Base-by-base conservation (phyloP, 352 stramenopile genomes). In the Globisporangium yorkense region DNA sequence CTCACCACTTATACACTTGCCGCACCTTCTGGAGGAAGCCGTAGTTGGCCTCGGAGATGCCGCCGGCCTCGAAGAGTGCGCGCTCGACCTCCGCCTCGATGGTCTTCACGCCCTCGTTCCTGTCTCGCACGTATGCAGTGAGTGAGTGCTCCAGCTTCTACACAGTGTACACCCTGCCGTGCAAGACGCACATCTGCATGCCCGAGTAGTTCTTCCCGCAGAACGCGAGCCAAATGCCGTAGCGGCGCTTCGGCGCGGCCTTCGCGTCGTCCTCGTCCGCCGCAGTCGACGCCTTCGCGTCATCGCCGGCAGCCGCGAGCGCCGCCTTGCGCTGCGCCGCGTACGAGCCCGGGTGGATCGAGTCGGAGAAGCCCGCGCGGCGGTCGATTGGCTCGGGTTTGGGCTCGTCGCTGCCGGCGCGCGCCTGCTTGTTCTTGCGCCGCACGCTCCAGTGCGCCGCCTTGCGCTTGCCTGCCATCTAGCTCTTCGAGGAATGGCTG, bases 41-140 rank as follows among this genome's bases (percentile, higher is more conserved):
- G 61, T 93, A 96, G 70, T 97, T 97, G 57, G 61, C 75, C 61
- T 92, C 77, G n/a, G 80, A 70, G 56, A 97, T 97, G 37, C 66
- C 81, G 18, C 89, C 89, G 20, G 84, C 89, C 55, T 94, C 74
- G 56, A 92, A 96, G 53, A 97, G 63, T 54, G 89, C 90, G 21
- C 77, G 75, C 67, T 96, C 88, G 33, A 97, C 68, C 68, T 97
- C 90, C 18, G 86, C 81, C 55, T 97, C 90, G 57, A 97, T 91
- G 21, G 90, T 97, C 59, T 85, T 73, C 24, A 96, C 85, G 56
- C 83, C 82, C 56, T 92, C 75, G 51, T 97, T 97, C 71, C 84
- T 91, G 64, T 35, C 2, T 1, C 13, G 57, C 39, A 3, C 24
- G 24, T 27, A 1, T 27, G 24, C 24, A 27, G 24, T 27, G 24